Base-by-base conservation (phyloP, 306 rosid species). In the Inga laurina region DNA sequence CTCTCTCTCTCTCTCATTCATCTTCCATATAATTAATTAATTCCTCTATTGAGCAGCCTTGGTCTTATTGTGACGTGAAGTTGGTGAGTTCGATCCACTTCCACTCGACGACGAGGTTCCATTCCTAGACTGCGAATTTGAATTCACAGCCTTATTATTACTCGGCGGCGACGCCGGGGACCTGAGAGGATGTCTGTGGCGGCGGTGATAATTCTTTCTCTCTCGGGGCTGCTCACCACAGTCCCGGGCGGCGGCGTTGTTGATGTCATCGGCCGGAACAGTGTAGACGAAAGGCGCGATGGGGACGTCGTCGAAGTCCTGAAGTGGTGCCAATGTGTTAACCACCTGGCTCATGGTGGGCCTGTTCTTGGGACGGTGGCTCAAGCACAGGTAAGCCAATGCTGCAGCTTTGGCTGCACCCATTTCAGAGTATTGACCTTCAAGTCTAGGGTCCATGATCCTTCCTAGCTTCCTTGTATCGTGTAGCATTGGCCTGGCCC, bases 401-500 rank as follows among this genome's bases (percentile, higher is more conserved):
- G 98, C 90, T 2, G 99, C 99, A 1, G 97, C 98, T 73, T 91
- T 94, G 78, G 82, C 85, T 7, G 97, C 97, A 7, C 98, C 99
- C 0, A 79, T 56, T 77, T 97, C 99, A 0, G 99, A 97, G 76
- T 88, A 97, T 15, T 89, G 97, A 0, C 94, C 98, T 80, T 97
- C 99, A 0, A 97, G 88, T 49, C 93, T 92, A 37, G 95, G 92
- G 83, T 97, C 99, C 95, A 97, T 91, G 75, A 97, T 83, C 22
- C 97, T 52, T 19, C 82, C 0, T 0, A 94, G 88, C 79, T 85
- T 97, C 7, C 99, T 72, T 0, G 85, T 3, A 43, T 92, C 99
- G 1, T 83, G 89, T 59, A 97, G 66, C 86, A 89, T 80, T 0
- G 98, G 97, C 39, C 98, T 84, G 0, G 98, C 98, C 96, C 92